These are phyloP conservation scores for Solanum etuberosum DNA, from an alignment of 257 asterid species.

Conservation along the genomic window DNA sequence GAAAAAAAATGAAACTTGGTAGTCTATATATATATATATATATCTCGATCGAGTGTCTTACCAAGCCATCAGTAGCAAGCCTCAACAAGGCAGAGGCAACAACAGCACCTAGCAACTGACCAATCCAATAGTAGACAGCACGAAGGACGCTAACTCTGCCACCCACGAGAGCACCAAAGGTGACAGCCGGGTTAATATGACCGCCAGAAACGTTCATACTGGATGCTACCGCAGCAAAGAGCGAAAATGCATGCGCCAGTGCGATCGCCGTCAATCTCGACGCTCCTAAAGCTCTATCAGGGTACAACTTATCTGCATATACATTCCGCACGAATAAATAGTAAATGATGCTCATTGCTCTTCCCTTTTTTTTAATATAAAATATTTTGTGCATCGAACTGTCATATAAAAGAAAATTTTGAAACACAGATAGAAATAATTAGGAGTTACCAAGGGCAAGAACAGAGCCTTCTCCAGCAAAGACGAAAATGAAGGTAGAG, in stretches of 20 bases:
- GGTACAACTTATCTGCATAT: slow-evolving; percentile 48
- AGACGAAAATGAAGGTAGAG: slow-evolving; percentile 80
- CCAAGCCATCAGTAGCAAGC: slow-evolving; percentile 64
- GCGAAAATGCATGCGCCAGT: slow-evolving; percentile 56
- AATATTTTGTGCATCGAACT: background rate
- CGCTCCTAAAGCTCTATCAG: slow-evolving; percentile 33
- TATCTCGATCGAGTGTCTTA: background rate
- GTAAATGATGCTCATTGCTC: background rate
- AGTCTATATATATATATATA: too few relatives aligned
- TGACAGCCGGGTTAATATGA: slow-evolving; percentile 83
- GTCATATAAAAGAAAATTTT: background rate
- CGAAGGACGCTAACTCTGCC: slow-evolving; percentile 71
- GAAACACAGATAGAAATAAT: background rate
- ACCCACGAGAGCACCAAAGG: slow-evolving; percentile 83
- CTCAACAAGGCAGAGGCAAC: slow-evolving; percentile 64
- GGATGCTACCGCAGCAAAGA: slow-evolving; percentile 77
- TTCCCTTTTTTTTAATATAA: background rate
- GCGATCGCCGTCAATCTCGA: slow-evolving; percentile 51
- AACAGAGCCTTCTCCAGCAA: slow-evolving; percentile 83
- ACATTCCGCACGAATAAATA: background rate
- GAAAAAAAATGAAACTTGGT: too few relatives aligned
- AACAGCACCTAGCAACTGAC: slow-evolving; percentile 83
- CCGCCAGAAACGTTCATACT: slow-evolving; percentile 94
- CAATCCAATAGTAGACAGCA: slow-evolving; percentile 78
- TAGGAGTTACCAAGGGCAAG: slow-evolving; percentile 51